Evolutionary conservation across 306 rosid species (phyloP).

Genomic region (Cucumis hystrix): DNA sequence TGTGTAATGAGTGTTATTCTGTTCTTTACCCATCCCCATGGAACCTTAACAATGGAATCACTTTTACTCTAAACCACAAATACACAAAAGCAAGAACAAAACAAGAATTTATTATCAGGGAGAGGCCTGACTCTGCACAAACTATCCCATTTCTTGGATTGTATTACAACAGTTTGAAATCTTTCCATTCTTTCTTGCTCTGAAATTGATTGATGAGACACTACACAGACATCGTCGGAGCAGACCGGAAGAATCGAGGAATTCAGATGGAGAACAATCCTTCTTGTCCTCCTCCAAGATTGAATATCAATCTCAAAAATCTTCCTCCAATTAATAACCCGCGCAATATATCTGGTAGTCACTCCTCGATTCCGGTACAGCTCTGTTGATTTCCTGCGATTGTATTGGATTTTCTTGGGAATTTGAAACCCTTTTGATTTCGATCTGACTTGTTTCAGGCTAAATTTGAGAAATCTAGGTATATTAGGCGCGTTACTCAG

Average conservation of each 20-base stretch:
- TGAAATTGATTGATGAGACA: not conserved
- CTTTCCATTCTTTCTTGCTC: not conserved
- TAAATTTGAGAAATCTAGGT: slow-evolving; percentile 4
- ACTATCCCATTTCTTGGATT: too few relatives aligned
- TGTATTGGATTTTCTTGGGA: not conserved
- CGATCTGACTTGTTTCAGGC: slow-evolving; percentile 9
- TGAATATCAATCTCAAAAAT: not conserved
- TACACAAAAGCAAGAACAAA: too few relatives aligned
- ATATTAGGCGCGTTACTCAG: not conserved
- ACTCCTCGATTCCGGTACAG: not conserved
- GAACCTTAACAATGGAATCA: too few relatives aligned
- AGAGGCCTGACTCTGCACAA: too few relatives aligned
- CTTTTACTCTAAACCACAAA: too few relatives aligned
- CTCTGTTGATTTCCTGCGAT: not conserved
- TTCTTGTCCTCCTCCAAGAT: not conserved
- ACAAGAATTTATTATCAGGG: too few relatives aligned
- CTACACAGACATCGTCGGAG: not conserved
- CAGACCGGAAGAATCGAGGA: not conserved
- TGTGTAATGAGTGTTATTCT: too few relatives aligned
- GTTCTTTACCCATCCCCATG: too few relatives aligned
- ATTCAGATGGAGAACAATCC: not conserved
- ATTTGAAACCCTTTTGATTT: not conserved
- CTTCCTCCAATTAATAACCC: not conserved
- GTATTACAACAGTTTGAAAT: too few relatives aligned
- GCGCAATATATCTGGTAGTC: not conserved